These are phyloP conservation scores for Ligustrum vulgare DNA, from an alignment of 257 asterid species.

Conservation along the genomic window DNA sequence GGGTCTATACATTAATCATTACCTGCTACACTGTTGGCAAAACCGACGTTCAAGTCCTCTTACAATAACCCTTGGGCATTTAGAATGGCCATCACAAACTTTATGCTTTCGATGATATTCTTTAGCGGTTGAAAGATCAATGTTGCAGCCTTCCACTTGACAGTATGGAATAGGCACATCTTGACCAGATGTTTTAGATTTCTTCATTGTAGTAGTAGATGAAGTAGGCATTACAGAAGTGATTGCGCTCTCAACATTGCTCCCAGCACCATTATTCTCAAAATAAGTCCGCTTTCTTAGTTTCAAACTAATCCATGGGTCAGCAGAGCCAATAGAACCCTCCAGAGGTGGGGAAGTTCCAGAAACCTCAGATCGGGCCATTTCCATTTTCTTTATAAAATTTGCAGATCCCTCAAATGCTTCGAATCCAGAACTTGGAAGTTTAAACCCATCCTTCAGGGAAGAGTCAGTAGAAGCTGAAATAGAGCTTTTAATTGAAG, in stretches of 20 bases:
- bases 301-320: slow-evolving; percentile 51
- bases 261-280: slow-evolving; percentile 48
- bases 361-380: slow-evolving; percentile 22
- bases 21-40: slow-evolving; percentile 99
- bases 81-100: slow-evolving; percentile 83
- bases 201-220: slow-evolving; percentile 46
- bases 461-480: slow-evolving; percentile 69
- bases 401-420: slow-evolving; percentile 20
- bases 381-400: slow-evolving; percentile 22
- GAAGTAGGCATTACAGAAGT: slow-evolving; percentile 44
- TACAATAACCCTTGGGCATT: slow-evolving; percentile 65
- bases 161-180: slow-evolving; percentile 47
- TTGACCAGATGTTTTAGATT: slow-evolving; percentile 46
- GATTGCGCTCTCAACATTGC: slow-evolving; percentile 49
- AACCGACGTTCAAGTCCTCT: slow-evolving; percentile 79
- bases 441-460: slow-evolving; percentile 33
- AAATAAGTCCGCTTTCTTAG: slow-evolving; percentile 84
- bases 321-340: slow-evolving; percentile 48
- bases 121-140: slow-evolving; percentile 74
- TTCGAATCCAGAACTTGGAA: slow-evolving; percentile 34
- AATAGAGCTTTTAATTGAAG: slow-evolving; percentile 67
- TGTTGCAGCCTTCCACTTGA: slow-evolving; percentile 80
- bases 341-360: slow-evolving; percentile 48
- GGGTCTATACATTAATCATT: not conserved
- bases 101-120: slow-evolving; percentile 89